Percentiles rank a stretch among this genome's conserved stretches.
Evolutionary conservation across 202 grass and related monocot species (phyloP).

Genomic region (Miscanthus sacchariflorus): DNA sequence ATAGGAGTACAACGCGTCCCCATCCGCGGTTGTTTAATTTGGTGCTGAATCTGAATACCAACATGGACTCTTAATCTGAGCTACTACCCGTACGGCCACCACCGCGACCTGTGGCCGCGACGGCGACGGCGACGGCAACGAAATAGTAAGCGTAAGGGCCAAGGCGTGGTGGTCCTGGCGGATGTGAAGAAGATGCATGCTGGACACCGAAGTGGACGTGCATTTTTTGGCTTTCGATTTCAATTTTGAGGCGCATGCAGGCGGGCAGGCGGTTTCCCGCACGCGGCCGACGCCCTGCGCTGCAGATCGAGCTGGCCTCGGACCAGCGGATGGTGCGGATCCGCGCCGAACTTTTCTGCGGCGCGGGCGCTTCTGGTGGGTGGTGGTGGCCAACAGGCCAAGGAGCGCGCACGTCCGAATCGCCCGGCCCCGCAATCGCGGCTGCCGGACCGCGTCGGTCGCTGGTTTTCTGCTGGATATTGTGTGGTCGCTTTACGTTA

Average conservation of each 20-base stretch:
- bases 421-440: neutral
- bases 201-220: neutral
- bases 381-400: neutral
- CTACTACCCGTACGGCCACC: neutral
- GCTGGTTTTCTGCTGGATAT: neutral
- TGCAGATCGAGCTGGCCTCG: neutral
- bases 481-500: neutral
- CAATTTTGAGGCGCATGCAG: neutral
- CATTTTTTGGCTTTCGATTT: neutral
- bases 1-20: neutral
- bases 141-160: neutral
- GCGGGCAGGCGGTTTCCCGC: neutral
- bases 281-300: neutral
- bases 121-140: neutral
- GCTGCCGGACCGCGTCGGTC: neutral
- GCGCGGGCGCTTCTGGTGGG: neutral
- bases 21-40: neutral
- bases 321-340: neutral
- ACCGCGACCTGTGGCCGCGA: neutral
- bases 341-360: slow-evolving; percentile 22
- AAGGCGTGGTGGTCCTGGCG: neutral
- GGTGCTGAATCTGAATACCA: slow-evolving; percentile 3
- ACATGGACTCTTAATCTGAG: neutral
- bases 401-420: neutral
- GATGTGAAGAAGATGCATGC: neutral